Base-by-base conservation (phyloP, 2,329 filamentous ascomycete genomes). In the Talaromyces sp. region DNA sequence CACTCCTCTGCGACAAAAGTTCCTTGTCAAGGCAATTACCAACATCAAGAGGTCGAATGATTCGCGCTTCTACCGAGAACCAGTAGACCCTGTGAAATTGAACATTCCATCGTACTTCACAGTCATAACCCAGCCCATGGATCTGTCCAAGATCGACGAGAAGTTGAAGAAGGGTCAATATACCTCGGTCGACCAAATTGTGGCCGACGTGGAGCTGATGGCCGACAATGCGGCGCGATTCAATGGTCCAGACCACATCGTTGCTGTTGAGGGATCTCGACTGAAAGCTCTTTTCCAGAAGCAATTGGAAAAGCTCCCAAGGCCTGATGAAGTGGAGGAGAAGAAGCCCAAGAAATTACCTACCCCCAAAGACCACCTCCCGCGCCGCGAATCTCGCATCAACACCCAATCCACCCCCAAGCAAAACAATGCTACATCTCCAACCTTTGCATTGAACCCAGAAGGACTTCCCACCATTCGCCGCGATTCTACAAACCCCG, bases 401-500 rank as follows among this genome's bases (percentile, higher is more conserved):
- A 74, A 76, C 27, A 75, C 76, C 27, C 78, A 78, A 55, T 73
- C 75, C 27, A 67, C 72, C 31, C 70, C 77, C 4, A 75, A 78
- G 6, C 62, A 66, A 31, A 58, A 52, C 31, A 63, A 66, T 61
- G 69, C 67, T 60, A 50, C 32, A 13, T 75, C 73, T 35, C 73
- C 73, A 8, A 84, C 89, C 0, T 96, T 92, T 75, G 90, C 91
- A 2, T 80, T 96, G 11, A 86, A 89, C 26, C 86, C 90, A 1
- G 86, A 91, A 67, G 91, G 90, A 1, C 82, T 91, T 43, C 91
- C 91, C 9, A 82, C 91, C 43, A 95, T 95, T 64, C 89, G 95
- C 58, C 89, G 93, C 21, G 91, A 96, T 68, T 96, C 91, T 1
- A 88, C 86, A 6, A 89, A 88, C 61, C 83, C 84, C 4, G 90